Evolutionary conservation across 495 filamentous ascomycete species (phyloP), one percentile per base, ranked within the genome.

Genomic region (Lasiosphaeria ovina): DNA sequence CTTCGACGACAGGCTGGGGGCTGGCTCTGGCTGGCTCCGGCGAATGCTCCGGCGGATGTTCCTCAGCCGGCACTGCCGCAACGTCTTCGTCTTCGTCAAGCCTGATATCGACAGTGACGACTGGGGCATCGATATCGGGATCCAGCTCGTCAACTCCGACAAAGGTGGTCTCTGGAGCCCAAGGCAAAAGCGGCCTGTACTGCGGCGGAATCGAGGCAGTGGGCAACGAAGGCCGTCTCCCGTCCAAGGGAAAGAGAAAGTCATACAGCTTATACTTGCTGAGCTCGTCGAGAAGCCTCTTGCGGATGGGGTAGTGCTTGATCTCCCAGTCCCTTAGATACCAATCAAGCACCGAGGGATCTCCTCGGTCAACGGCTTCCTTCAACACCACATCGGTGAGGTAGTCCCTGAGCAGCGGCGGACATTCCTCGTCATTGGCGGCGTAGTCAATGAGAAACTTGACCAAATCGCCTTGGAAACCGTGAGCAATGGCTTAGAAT

Each of bases 401-500:
- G 35, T 50, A 65, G 3, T 32, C 59, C 35, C 50, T 60, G 45
- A 65, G 59, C 6, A 47, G 17, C n/a, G 36, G 49, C 24, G 52
- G 54, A 16, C 62, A 65, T 35, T 67, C 65, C 2, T 44, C 9
- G 35, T 55, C 38, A 24, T 55, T 40, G 6, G 35, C 51, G 9
- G 64, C 55, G 35, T 68, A 68, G 4, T 50, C 36, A 32, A 54
- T 40, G 17, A 65, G 49, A 36, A 59, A 62, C 2, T 53, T 7
- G 3, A 65, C 31, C 17, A 68, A 62, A 1, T 10, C 34, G 3
- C 35, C 59, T 52, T 38, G 34, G 34, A 24, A 16, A 24, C 48
- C 31, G 40, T 35, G 6, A 50, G 47, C 12, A 10, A 50, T 24
- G 2, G 24, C 24, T 24, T 24, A 24, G 24, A 24, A 24, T 24